A percentile compares a stretch with the other conserved stretches of the same genome.
These are phyloP conservation scores for Salvia sclarea DNA, from an alignment of 305 asterid species.

Conservation along the genomic window DNA sequence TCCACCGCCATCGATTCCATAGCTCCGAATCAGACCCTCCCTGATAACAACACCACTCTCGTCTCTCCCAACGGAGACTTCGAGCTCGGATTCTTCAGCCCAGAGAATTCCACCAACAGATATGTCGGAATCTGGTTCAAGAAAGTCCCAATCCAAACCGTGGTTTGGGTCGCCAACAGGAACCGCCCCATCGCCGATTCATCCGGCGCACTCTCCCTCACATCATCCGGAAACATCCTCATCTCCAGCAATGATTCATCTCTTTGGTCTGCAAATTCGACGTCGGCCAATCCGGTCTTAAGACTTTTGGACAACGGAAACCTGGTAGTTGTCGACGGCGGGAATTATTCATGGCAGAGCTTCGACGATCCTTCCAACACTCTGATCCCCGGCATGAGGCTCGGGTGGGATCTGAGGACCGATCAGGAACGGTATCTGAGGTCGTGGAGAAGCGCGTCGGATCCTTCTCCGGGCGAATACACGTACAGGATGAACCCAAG, in stretches of 20 bases:
- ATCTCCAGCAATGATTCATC: conserved; percentile 28
- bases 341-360: conserved; percentile 49
- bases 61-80: conserved; percentile 41
- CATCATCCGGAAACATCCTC: conserved; percentile 35
- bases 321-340: conserved; percentile 30
- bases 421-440: conserved; percentile 32
- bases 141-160: conserved; percentile 40
- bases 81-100: conserved; percentile 75
- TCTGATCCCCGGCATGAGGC: conserved; percentile 61
- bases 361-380: conserved; percentile 51
- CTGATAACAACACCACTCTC: conserved; percentile 37
- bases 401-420: conserved; percentile 47
- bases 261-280: conserved; percentile 33
- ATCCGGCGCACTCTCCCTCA: conserved; percentile 51
- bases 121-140: conserved; percentile 92
- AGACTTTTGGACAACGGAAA: conserved; percentile 54
- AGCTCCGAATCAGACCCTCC: conserved; percentile 36
- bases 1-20: conserved; percentile 34
- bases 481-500: conserved; percentile 38
- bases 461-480: conserved; percentile 50
- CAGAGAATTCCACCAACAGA: conserved; percentile 45
- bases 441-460: conserved; percentile 44
- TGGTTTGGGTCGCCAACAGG: conserved; percentile 92
- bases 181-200: conserved; percentile 50
- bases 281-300: conserved; percentile 29